A percentile compares a stretch with the other conserved stretches of the same genome.
phyloP scores from a whole-genome alignment of 2,329 filamentous ascomycete species.

The Alternaria solani region DNA sequence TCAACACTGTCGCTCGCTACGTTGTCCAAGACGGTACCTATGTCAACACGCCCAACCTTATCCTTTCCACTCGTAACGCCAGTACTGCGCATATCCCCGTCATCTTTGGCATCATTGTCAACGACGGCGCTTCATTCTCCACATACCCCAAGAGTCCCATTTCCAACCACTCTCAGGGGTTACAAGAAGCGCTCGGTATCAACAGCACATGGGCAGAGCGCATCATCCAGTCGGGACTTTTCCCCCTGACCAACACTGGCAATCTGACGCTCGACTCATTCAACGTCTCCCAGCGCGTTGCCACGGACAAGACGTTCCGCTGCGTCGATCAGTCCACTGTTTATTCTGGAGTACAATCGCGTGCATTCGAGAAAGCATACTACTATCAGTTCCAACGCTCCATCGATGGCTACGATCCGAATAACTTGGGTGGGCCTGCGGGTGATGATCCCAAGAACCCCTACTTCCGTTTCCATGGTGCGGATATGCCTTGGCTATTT shows the following conservation, averaged over 20 bases:
- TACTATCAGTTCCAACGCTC: slow-evolving; percentile 69
- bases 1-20: slow-evolving; percentile 58
- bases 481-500: slow-evolving; percentile 62
- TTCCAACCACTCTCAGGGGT: slow-evolving; percentile 53
- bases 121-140: slow-evolving; percentile 66
- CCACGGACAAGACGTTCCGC: slow-evolving; percentile 67
- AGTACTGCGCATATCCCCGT: slow-evolving; percentile 61
- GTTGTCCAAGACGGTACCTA: slow-evolving; percentile 67
- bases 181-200: slow-evolving; percentile 58
- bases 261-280: slow-evolving; percentile 65
- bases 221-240: slow-evolving; percentile 55
- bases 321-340: slow-evolving; percentile 68
- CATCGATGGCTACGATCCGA: slow-evolving; percentile 63
- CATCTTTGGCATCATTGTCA: slow-evolving; percentile 63
- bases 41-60: slow-evolving; percentile 60
- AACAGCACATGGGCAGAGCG: slow-evolving; percentile 49
- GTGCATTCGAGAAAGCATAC: slow-evolving; percentile 60
- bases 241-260: slow-evolving; percentile 59
- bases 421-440: slow-evolving; percentile 59
- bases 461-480: slow-evolving; percentile 66
- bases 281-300: slow-evolving; percentile 63
- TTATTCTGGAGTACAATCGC: slow-evolving; percentile 57
- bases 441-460: slow-evolving; percentile 61
- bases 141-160: slow-evolving; percentile 57
- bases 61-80: slow-evolving; percentile 54